A percentile compares a stretch with the other conserved stretches of the same genome.
These are phyloP conservation scores for Mallotus japonicus DNA, from an alignment of 441 rosid genomes.

Conservation along the genomic window DNA sequence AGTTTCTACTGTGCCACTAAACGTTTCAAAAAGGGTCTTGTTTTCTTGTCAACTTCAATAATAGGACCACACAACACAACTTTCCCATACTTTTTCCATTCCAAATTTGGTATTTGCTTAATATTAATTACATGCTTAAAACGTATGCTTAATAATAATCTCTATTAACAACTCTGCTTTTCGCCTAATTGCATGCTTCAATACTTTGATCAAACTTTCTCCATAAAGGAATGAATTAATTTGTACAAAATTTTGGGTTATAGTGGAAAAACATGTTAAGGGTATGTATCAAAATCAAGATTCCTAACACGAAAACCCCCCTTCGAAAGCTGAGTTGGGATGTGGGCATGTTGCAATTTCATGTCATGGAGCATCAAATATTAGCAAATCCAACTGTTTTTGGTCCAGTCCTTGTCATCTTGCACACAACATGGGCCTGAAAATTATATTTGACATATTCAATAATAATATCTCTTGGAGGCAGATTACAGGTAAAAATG, in stretches of 20 bases:
- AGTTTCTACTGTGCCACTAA: constrained; percentile 27
- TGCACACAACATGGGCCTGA: background rate
- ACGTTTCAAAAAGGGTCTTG: constrained; percentile 14
- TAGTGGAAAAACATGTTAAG: background rate
- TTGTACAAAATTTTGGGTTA: background rate
- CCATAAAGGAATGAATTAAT: background rate
- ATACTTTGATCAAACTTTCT: background rate
- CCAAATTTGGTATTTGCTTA: constrained; percentile 3
- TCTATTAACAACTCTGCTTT: background rate
- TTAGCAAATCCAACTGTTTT: background rate
- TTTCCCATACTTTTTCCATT: background rate
- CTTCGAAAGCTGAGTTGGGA: background rate
- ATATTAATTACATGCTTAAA: background rate
- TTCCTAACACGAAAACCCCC: background rate
- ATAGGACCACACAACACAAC: constrained; percentile 33
- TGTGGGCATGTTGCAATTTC: background rate
- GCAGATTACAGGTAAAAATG: background rate
- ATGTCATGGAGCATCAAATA: background rate
- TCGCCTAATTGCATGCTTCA: background rate
- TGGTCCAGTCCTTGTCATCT: background rate
- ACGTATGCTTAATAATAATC: background rate
- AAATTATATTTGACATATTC: background rate
- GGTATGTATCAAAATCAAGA: no score
- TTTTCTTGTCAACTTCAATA: constrained; percentile 28
- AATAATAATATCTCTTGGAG: constrained; percentile 5